phyloP scores from a whole-genome alignment of 305 asterid species.

The Fraxinus latifolia region DNA sequence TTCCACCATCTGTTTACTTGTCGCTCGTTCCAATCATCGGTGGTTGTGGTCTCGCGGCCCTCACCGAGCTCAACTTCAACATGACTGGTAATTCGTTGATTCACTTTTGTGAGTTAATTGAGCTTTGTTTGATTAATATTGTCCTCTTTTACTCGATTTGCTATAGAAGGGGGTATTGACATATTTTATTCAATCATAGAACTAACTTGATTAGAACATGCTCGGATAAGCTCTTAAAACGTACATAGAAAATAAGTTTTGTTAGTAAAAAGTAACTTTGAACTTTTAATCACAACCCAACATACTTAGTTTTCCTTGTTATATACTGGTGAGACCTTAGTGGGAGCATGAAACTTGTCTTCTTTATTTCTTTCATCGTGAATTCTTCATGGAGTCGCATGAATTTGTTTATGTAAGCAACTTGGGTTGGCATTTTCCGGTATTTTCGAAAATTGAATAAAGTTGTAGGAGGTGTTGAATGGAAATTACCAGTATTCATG shows the following conservation, averaged over 20 bases:
- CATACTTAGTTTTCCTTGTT: not conserved
- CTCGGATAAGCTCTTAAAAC: not conserved
- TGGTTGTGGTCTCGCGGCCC: slow-evolving; percentile 84
- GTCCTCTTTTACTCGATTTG: not conserved
- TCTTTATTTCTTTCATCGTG: slow-evolving; percentile 5
- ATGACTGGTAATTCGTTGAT: slow-evolving; percentile 60
- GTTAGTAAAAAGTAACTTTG: not conserved
- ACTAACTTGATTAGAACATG: not conserved
- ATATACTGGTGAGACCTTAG: not conserved
- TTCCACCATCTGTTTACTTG: slow-evolving; percentile 66
- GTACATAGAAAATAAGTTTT: not conserved
- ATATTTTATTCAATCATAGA: not conserved
- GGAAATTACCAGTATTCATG: slow-evolving; percentile 2
- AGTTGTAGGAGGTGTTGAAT: slow-evolving; percentile 18
- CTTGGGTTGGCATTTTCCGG: slow-evolving; percentile 1
- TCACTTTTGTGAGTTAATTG: not conserved
- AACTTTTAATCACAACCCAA: not conserved
- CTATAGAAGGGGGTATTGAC: not conserved
- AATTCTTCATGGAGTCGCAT: slow-evolving; percentile 13
- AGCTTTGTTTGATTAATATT: not conserved
- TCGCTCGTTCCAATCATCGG: slow-evolving; percentile 89
- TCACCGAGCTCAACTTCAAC: slow-evolving; percentile 89
- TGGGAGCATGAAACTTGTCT: not conserved
- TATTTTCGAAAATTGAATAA: slow-evolving; percentile 14
- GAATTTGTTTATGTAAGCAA: slow-evolving; percentile 30